Evolutionary conservation across 139 green algal genomes (phyloP), one percentile per base, ranked within the genome.

Genomic region (Zygnema cylindricum): DNA sequence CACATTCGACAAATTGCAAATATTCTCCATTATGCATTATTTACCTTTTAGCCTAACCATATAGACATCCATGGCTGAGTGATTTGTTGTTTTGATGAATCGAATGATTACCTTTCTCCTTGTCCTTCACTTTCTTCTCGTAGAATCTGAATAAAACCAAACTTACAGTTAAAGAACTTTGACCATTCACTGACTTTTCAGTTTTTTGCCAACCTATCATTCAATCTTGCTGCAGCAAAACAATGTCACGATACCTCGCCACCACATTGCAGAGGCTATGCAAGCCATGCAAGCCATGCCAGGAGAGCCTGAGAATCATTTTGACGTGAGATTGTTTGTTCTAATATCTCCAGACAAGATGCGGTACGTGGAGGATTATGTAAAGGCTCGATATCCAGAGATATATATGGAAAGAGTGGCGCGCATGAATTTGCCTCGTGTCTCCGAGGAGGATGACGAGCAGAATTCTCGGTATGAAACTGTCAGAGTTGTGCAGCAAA

Each of bases 341-440:
- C 78, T 41, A 0, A 86, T 86, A 1, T 69, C 78, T 38, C 39
- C 41, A 21, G 41, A 81, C 38, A 41, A 86, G 22, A 69, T 86
- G 78, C 36, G 39, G 21, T 86, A 86, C 30, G 78, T 86, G 0
- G 78, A 86, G 41, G 78, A 86, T 35, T 86, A 86, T 63, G 78
- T 86, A 25, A 63, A 86, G 41, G 39, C 78, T 55, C 78, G 78
- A 16, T 86, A 86, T 63, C 78, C 78, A 33, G 38, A 57, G 78
- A 86, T 86, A 32, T 69, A 76, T 41, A 86, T 63, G 38, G 78
- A 86, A 63, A 42, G 78, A 55, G 36, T 86, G 39, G 78, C 77
- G 11, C 40, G 78, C 35, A 55, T 86, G 71, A 43, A 63, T 63
- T 63, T 63, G 49, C 49, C 49, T 63, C 49, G 49, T 16, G 49